Conservation (phyloP, 805 yeast genomes). For the Ogataea parapolymorpha region DNA sequence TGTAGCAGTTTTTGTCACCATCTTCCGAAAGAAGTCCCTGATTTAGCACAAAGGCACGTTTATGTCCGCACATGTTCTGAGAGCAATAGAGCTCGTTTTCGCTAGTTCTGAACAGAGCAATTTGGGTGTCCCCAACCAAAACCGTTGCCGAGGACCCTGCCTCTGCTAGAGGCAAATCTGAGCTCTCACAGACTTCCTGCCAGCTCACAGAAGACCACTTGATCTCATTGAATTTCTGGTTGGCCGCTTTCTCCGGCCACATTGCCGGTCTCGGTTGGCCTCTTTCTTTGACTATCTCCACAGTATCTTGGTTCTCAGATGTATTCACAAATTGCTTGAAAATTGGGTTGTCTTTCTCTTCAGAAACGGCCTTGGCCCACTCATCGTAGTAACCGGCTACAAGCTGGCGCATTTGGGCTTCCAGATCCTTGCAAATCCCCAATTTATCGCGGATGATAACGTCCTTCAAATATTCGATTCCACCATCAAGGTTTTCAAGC, state of each 20-base stretch:
- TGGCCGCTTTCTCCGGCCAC: conserved; percentile 30
- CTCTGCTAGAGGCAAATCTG: conserved; percentile 28
- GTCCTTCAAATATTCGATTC: conserved; percentile 34
- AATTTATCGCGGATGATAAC: conserved; percentile 35
- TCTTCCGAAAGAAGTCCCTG: conserved; percentile 36
- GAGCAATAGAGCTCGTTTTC: conserved; percentile 34
- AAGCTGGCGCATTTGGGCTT: conserved; percentile 33
- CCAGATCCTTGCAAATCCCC: conserved; percentile 34
- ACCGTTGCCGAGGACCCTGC: conserved; percentile 34
- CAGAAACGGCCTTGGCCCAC: conserved; percentile 31
- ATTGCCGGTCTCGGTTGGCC: conserved; percentile 37
- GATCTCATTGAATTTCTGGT: conserved; percentile 28
- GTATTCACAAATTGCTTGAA: conserved; percentile 36
- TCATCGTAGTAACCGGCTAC: conserved; percentile 36
- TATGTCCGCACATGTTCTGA: conserved; percentile 41
- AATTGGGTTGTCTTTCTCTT: conserved; percentile 21
- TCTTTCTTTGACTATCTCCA: conserved; percentile 35
- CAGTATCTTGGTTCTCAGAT: conserved; percentile 27
- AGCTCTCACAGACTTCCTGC: conserved; percentile 27
- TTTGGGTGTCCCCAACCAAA: conserved; percentile 35
- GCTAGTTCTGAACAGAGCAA: conserved; percentile 33
- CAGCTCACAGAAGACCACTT: conserved; percentile 34
- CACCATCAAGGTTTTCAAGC: conserved; percentile 37
- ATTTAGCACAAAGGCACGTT: conserved; percentile 36
- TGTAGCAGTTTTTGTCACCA: conserved; percentile 29